Percentiles rank a stretch among this genome's conserved stretches.
phyloP scores from a whole-genome alignment of 169 alveolate species.

The Besnoitia besnoiti region DNA sequence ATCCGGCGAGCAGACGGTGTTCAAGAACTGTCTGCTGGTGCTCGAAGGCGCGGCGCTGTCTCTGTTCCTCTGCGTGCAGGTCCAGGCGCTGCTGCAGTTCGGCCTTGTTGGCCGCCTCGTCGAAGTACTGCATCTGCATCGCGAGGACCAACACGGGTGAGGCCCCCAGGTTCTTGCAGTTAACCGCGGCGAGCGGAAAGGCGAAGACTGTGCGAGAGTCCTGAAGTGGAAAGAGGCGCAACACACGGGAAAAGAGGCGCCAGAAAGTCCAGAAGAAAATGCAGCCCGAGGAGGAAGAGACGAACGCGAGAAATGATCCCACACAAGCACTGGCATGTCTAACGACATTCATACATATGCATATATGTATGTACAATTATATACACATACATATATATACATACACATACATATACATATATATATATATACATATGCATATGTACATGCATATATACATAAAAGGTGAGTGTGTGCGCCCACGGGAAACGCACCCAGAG shows the following conservation, averaged over 20 bases:
- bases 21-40: slow-evolving; percentile 47
- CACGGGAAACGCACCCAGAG: no score
- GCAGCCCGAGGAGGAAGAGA: background rate
- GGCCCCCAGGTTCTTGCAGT: background rate
- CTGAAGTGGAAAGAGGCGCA: no score
- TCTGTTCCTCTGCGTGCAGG: slow-evolving; percentile 41
- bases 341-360: no score
- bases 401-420: background rate
- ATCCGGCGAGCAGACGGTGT: slow-evolving; percentile 15
- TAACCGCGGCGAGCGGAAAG: slow-evolving; percentile 11
- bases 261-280: no score
- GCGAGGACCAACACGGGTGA: background rate
- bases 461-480: background rate
- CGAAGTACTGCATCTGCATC: slow-evolving; percentile 22
- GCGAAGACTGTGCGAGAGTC: background rate
- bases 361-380: no score
- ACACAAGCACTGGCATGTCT: no score
- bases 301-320: no score
- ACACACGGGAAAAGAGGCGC: no score
- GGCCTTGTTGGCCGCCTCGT: slow-evolving; percentile 13
- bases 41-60: background rate
- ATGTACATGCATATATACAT: background rate
- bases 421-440: no score
- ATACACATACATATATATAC: no score
- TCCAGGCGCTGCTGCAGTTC: slow-evolving; percentile 43